Percentiles rank a stretch among this genome's conserved stretches.
Evolutionary conservation across 352 stramenopile genomes (phyloP).

Genomic region (Phytophthora lateralis): DNA sequence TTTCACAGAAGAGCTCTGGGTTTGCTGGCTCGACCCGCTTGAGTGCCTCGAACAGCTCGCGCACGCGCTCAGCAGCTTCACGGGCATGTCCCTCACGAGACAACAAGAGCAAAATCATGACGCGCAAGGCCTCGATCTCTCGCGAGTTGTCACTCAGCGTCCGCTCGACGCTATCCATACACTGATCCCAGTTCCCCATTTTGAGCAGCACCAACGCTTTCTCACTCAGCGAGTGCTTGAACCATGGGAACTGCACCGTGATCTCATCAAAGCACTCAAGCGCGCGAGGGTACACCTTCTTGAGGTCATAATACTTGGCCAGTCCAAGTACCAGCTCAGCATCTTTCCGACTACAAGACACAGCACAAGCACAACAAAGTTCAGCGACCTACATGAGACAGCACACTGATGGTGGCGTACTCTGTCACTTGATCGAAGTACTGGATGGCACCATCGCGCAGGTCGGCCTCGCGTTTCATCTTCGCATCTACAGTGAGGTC

Average conservation of each 20-base stretch:
- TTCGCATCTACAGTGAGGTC: slow-evolving; percentile 75
- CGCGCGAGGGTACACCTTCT: slow-evolving; percentile 67
- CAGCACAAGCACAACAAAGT: not conserved
- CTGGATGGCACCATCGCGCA: slow-evolving; percentile 61
- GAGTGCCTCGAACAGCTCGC: slow-evolving; percentile 69
- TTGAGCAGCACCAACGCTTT: slow-evolving; percentile 85
- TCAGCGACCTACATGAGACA: too few species aligned
- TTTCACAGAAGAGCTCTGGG: slow-evolving; percentile 66
- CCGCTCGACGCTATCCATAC: slow-evolving; percentile 77
- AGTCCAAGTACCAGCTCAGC: slow-evolving; percentile 72
- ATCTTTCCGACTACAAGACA: slow-evolving; percentile 58
- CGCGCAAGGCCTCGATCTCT: slow-evolving; percentile 76
- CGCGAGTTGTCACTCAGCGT: slow-evolving; percentile 65
- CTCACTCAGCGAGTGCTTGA: slow-evolving; percentile 81
- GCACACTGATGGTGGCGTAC: slow-evolving; percentile 28
- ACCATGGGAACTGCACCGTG: slow-evolving; percentile 82
- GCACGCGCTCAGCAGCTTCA: slow-evolving; percentile 61
- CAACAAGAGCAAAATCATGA: slow-evolving; percentile 70
- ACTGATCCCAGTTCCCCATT: slow-evolving; percentile 88
- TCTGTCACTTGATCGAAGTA: slow-evolving; percentile 74
- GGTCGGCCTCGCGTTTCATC: slow-evolving; percentile 67
- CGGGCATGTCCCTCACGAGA: slow-evolving; percentile 63
- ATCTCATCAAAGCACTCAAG: slow-evolving; percentile 79
- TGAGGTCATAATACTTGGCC: slow-evolving; percentile 76
- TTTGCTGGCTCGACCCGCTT: slow-evolving; percentile 77